A percentile compares a stretch with the other conserved stretches of the same genome.
Conservation (phyloP, 2,329 filamentous ascomycete species). For the Amylocarpus encephaloides region DNA sequence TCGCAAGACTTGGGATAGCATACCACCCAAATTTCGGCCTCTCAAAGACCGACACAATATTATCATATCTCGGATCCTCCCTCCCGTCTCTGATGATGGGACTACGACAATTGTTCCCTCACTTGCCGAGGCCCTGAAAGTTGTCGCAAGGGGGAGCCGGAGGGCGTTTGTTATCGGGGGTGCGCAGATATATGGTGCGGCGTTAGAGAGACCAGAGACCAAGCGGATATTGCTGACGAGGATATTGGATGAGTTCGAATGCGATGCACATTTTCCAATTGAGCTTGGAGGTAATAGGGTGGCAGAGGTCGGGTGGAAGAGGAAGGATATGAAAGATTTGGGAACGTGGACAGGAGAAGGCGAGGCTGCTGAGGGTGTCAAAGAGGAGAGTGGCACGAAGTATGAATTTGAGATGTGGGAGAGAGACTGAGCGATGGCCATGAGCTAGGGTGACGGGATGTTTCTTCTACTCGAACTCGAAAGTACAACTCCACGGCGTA, state of each 20-base stretch:
- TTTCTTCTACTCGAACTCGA: too few species aligned
- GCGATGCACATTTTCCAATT: conserved; percentile 70
- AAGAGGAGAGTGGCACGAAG: conserved; percentile 56
- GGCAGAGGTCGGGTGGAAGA: conserved; percentile 46
- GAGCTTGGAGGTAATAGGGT: conserved; percentile 36
- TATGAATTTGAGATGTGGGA: conserved; percentile 75
- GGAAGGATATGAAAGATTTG: conserved; percentile 43
- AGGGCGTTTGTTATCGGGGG: conserved; percentile 82
- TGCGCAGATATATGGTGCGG: conserved; percentile 72
- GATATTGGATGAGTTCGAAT: conserved; percentile 63
- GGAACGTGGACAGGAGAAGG: conserved; percentile 61
- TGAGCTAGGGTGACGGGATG: too few species aligned
- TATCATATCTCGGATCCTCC: conserved; percentile 59
- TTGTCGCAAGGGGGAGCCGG: conserved; percentile 3
- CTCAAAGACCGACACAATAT: conserved; percentile 76
- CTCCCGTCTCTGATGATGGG: neutral
- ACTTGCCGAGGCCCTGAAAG: conserved; percentile 9
- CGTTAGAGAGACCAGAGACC: conserved; percentile 53
- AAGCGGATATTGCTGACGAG: conserved; percentile 63
- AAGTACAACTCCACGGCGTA: too few species aligned
- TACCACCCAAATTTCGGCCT: conserved; percentile 72
- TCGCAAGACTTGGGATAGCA: conserved; percentile 91
- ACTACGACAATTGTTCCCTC: conserved; percentile 5
- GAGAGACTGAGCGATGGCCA: conserved; percentile 29
- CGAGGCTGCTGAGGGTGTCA: conserved; percentile 43